Base-by-base conservation (phyloP, 352 stramenopile species). In the Globisporangium perplexum region DNA sequence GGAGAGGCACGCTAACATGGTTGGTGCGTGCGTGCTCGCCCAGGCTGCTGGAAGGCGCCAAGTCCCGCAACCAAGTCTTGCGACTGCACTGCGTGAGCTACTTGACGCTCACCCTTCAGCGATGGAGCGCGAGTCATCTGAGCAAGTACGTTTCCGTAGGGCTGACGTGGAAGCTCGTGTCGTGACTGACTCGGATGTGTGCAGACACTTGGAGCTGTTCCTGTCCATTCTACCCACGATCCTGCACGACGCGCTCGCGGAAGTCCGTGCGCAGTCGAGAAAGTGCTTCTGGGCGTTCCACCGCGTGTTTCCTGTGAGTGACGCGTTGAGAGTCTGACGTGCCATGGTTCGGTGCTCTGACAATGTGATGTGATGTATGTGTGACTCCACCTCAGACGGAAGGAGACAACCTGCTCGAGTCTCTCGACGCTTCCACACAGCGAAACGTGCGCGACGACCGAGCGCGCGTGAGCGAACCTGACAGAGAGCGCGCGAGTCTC, bases 231-330 rank as follows among this genome's bases (percentile, higher is more conserved):
- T 93, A 22, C 83, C 83, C 1, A 43, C 57, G 1, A 51, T 92
- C 42, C 54, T 94, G 15, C 75, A 76, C 33, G 83, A 94, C 42
- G 83, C 83, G 7, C 56, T 89, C 6, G 70, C 59, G 12, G 81
- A 94, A 49, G 83, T 92, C n/a, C 81, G 83, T 7, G 74, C 75
- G 5, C 74, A 88, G 45, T 76, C 81, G 28, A 71, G 83, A 55
- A 89, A 90, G 47, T 92, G 78, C 35, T 94, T 80, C 49, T 94
- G 83, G 83, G 71, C 77, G 15, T 78, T 84, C 45, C 77, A 92
- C 39, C 38, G 76, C 24, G 52, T 89, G 7, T 93, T 91, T 33
- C 62, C 74, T 26, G 78, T 86, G 62, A 15, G 63, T 59, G 5
- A 52, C 24, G 10, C 26, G 38, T 22, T 50, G 17, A 22, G 18